phyloP scores from a whole-genome alignment of 2,329 filamentous ascomycete genomes.

The Mariannaea elegans region DNA sequence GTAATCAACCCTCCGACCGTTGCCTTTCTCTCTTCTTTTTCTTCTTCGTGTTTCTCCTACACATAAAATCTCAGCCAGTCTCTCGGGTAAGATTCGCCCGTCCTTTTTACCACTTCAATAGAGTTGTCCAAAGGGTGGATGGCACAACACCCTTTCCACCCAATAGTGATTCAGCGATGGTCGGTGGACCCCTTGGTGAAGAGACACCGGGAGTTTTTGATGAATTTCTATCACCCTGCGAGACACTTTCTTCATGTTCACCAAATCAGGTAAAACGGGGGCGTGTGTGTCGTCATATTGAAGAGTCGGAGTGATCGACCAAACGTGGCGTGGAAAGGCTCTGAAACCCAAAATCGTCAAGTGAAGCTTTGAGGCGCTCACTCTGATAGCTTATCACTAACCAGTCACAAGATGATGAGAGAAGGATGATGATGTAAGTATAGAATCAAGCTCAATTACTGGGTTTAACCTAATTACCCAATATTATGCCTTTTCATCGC shows the following conservation, averaged over 20 bases:
- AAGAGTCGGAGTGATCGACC: background rate
- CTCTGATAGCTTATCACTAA: background rate
- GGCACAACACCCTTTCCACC: too few species aligned
- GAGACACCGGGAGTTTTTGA: too few species aligned
- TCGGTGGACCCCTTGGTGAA: too few species aligned
- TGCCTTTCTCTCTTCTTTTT: background rate
- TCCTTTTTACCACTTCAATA: background rate
- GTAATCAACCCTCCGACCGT: background rate
- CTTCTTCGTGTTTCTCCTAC: background rate
- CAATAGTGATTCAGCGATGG: too few species aligned
- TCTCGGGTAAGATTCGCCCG: constrained; percentile 3
- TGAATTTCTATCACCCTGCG: too few species aligned
- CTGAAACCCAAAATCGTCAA: background rate
- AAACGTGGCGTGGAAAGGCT: background rate
- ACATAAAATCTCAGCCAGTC: background rate
- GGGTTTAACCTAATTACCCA: background rate
- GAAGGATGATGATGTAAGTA: background rate
- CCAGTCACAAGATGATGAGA: background rate
- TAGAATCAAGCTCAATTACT: constrained; percentile 7
- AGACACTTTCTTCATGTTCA: background rate
- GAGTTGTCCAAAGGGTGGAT: too few species aligned
- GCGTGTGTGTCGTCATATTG: background rate
- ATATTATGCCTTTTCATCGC: constrained; percentile 8
- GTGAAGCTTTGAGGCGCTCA: background rate
- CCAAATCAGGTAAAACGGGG: too few species aligned